A percentile compares a stretch with the other conserved stretches of the same genome.
Conservation (phyloP, 1,284 basidiomycete genomes). For the Moesziomyces aphidis region DNA sequence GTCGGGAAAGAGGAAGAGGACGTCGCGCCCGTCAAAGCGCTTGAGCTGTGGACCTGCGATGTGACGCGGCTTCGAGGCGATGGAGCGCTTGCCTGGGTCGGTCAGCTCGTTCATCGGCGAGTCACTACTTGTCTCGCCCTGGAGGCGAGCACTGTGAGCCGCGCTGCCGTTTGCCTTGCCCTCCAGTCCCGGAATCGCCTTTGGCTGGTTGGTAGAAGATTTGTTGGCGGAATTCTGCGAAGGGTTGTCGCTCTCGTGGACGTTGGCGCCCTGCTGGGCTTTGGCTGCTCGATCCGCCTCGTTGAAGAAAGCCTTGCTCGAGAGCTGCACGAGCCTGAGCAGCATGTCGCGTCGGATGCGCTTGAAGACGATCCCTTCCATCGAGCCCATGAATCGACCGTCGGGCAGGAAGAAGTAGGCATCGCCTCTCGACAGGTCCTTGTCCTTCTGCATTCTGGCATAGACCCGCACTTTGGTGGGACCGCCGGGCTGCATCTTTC, state of each 20-base stretch:
- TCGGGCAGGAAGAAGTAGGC: slow-evolving; percentile 38
- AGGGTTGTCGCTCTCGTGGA: no score
- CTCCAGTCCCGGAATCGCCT: background rate
- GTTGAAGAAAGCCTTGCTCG: slow-evolving; percentile 33
- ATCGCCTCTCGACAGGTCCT: slow-evolving; percentile 32
- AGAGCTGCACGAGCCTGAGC: slow-evolving; percentile 33
- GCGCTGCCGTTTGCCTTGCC: background rate
- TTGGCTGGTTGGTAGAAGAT: background rate
- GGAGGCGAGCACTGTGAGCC: background rate
- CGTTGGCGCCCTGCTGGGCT: background rate
- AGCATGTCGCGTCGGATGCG: slow-evolving; percentile 43
- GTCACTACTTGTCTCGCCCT: background rate
- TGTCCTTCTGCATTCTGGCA: slow-evolving; percentile 35
- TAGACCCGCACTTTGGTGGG: slow-evolving; percentile 23
- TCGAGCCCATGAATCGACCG: slow-evolving; percentile 33
- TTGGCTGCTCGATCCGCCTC: slow-evolving; percentile 15
- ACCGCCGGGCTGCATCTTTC: slow-evolving; percentile 19
- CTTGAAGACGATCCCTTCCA: slow-evolving; percentile 45
- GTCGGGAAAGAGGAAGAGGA: slow-evolving; percentile 43
- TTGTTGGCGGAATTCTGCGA: background rate
- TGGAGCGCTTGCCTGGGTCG: slow-evolving; percentile 16
- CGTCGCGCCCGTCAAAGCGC: slow-evolving; percentile 14
- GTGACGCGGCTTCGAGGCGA: slow-evolving; percentile 19
- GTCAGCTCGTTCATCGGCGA: slow-evolving; percentile 36
- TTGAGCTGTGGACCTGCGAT: slow-evolving; percentile 22